Percentiles rank a stretch among this genome's conserved stretches.
Evolutionary conservation across 768 basidiomycete genomes (phyloP).

Genomic region (Boletus fagicola): DNA sequence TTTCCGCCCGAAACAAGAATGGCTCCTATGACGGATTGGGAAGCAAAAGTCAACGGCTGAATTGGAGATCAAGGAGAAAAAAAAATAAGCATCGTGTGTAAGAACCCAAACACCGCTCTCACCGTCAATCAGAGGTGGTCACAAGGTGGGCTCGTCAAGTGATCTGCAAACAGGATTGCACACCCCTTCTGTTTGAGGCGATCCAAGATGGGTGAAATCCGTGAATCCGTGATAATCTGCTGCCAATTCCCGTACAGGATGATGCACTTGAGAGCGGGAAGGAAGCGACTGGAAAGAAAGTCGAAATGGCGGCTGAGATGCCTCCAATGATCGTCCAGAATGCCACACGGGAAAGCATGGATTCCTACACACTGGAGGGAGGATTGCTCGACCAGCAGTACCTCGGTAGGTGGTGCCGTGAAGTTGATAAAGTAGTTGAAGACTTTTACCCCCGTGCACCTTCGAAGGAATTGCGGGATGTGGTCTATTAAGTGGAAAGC

Average conservation of each 20-base stretch:
- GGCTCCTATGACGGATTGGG: background rate
- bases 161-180: slow-evolving; percentile 23
- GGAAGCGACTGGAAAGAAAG: slow-evolving; percentile 38
- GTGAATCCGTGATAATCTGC: slow-evolving; percentile 36
- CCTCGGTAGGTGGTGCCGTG: slow-evolving; percentile 31
- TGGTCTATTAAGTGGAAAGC: slow-evolving; percentile 52
- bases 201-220: slow-evolving; percentile 34
- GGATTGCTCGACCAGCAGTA: slow-evolving; percentile 22
- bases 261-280: slow-evolving; percentile 47
- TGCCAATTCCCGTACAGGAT: slow-evolving; percentile 57
- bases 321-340: slow-evolving; percentile 37
- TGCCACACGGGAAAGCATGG: slow-evolving; percentile 46
- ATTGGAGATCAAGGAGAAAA: background rate
- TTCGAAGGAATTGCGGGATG: slow-evolving; percentile 44
- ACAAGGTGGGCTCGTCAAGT: slow-evolving; percentile 12
- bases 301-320: slow-evolving; percentile 43
- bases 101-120: background rate
- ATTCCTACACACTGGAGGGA: slow-evolving; percentile 49
- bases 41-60: background rate
- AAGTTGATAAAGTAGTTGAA: slow-evolving; percentile 60
- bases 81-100: background rate
- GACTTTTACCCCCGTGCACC: slow-evolving; percentile 45
- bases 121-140: slow-evolving; percentile 18
- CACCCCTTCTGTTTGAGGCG: slow-evolving; percentile 36
- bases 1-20: background rate